Evolutionary conservation across 495 filamentous ascomycete species (phyloP).

Genomic region (Parathielavia appendiculata): DNA sequence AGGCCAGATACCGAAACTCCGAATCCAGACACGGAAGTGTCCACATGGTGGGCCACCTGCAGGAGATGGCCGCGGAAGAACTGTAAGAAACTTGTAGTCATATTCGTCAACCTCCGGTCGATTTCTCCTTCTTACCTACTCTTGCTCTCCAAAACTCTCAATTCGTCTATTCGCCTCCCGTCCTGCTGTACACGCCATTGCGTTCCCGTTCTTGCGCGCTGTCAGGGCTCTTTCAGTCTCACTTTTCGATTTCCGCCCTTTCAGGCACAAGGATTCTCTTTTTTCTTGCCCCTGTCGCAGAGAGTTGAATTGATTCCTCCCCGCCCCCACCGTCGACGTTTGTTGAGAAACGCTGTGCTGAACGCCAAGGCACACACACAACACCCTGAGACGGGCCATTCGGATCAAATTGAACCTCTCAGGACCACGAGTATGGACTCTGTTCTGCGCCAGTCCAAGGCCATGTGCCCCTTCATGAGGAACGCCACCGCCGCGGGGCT

Average conservation of each 20-base stretch:
- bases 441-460: constrained; percentile 85
- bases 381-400: neutral
- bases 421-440: constrained; percentile 66
- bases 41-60: constrained; percentile 15
- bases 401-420: neutral
- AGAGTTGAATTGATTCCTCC: neutral
- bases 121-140: constrained; percentile 3
- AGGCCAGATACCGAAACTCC: constrained; percentile 22
- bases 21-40: constrained; percentile 9
- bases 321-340: constrained; percentile 5
- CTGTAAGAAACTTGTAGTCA: too few relatives aligned
- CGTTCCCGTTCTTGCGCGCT: neutral
- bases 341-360: neutral
- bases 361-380: neutral
- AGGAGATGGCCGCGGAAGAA: constrained; percentile 5
- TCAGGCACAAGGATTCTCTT: neutral
- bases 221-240: neutral
- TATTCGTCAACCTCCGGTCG: constrained; percentile 9
- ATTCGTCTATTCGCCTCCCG: constrained; percentile 1
- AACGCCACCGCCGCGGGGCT: constrained; percentile 86
- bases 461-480: constrained; percentile 95
- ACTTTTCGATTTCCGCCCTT: neutral
- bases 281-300: neutral
- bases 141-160: constrained; percentile 1
- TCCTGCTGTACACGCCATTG: neutral